Evolutionary conservation across 169 alveolate genomes (phyloP).

Genomic region (Plasmodium falciparum): DNA sequence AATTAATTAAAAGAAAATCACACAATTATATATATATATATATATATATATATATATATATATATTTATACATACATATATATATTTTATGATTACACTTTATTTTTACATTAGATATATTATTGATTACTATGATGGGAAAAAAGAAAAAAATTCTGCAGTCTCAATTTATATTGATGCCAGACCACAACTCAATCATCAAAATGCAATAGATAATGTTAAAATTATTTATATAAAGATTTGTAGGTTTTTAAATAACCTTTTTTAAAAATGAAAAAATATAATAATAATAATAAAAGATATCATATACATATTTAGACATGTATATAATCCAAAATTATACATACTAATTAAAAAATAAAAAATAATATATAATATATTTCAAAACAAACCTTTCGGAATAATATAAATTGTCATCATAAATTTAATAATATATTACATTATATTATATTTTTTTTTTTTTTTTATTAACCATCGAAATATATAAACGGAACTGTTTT

Average conservation of each 20-base stretch:
- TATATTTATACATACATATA: background rate
- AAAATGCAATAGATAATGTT: conserved; percentile 21
- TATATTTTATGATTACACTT: background rate
- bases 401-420: no score
- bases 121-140: conserved; percentile 62
- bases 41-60: background rate
- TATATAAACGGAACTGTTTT: no score
- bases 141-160: conserved; percentile 38
- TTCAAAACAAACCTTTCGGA: background rate
- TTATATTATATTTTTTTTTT: no score
- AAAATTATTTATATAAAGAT: conserved; percentile 35
- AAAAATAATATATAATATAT: no score
- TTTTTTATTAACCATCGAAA: no score
- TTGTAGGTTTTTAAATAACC: conserved; percentile 15
- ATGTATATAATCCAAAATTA: background rate
- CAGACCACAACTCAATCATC: conserved; percentile 32
- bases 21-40: background rate
- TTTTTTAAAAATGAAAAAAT: background rate
- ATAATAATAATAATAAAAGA: background rate
- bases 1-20: background rate
- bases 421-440: no score
- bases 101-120: conserved; percentile 13
- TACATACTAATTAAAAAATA: no score
- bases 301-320: background rate
- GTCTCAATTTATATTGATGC: conserved; percentile 54